phyloP scores from a whole-genome alignment of 1,284 basidiomycete genomes.

The Polyporus tsugae region DNA sequence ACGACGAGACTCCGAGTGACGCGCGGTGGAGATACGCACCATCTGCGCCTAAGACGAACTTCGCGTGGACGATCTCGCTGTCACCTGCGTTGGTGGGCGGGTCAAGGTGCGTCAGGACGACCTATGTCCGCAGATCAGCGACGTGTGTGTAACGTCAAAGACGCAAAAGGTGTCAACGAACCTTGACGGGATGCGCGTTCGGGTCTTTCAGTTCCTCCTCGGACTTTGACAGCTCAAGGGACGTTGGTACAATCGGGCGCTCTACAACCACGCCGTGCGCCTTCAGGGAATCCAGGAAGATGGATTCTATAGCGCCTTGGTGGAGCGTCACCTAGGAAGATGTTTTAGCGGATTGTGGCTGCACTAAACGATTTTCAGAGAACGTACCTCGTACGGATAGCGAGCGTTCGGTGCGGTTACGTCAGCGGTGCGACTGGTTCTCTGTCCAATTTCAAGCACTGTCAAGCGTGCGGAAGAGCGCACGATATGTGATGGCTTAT shows the following conservation, averaged over 20 bases:
- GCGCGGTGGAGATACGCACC: conserved; percentile 41
- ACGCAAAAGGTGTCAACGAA: conserved; percentile 39
- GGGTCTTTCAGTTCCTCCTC: conserved; percentile 49
- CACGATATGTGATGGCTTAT: not conserved
- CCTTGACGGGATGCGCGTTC: conserved; percentile 63
- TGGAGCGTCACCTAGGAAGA: conserved; percentile 67
- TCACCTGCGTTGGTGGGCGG: conserved; percentile 37
- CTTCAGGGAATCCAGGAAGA: conserved; percentile 74
- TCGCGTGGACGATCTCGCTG: conserved; percentile 57
- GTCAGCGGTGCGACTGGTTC: conserved; percentile 66
- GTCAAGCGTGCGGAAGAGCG: not conserved
- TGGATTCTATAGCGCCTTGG: conserved; percentile 76
- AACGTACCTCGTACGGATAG: conserved; percentile 68
- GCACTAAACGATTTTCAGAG: not conserved
- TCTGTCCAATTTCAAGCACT: conserved; percentile 43
- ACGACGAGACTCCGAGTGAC: not conserved
- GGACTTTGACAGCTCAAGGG: conserved; percentile 60
- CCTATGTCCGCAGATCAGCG: conserved; percentile 33
- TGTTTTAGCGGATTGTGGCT: not conserved
- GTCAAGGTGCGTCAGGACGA: conserved; percentile 47
- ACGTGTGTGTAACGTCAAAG: too few relatives aligned
- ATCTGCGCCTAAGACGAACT: conserved; percentile 64
- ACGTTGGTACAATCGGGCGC: conserved; percentile 61
- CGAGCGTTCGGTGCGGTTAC: conserved; percentile 60
- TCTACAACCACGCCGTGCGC: conserved; percentile 58